These are phyloP conservation scores for Diutina neorugosa DNA, from an alignment of 1,139 yeast genomes.

Conservation along the genomic window DNA sequence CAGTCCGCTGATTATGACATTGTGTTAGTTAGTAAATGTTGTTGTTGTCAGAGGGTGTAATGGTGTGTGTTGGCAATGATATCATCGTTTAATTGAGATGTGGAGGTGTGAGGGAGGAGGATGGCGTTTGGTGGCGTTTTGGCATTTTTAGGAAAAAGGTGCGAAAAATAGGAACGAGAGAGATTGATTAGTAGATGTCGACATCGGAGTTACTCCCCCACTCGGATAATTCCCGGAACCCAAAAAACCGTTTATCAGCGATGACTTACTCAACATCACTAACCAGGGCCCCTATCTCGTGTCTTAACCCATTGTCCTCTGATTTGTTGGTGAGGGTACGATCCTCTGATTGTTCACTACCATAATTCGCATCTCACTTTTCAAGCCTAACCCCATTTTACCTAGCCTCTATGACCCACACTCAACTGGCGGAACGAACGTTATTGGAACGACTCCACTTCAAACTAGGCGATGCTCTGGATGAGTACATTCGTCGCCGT, in stretches of 20 bases:
- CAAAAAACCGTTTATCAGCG: neutral
- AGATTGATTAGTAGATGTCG: neutral
- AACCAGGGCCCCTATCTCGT: too few species aligned
- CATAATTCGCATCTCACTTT: neutral
- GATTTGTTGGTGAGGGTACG: too few species aligned
- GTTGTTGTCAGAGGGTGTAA: too few species aligned
- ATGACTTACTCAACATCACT: neutral
- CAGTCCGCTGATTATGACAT: too few species aligned
- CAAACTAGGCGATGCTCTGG: slow-evolving; percentile 25
- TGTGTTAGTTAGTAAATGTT: too few species aligned
- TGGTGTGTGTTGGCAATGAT: too few species aligned
- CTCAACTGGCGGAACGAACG: neutral
- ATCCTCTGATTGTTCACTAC: too few species aligned
- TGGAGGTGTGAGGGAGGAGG: too few species aligned
- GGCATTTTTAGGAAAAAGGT: neutral
- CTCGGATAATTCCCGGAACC: neutral
- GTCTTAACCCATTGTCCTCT: too few species aligned
- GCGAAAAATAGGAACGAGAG: neutral
- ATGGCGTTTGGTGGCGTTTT: neutral
- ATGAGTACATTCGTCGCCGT: slow-evolving; percentile 42
- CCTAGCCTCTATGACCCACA: neutral
- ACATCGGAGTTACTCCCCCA: neutral
- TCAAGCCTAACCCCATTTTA: neutral
- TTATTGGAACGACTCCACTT: slow-evolving; percentile 11
- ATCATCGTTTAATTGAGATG: too few species aligned